Evolutionary conservation across 208 protist genomes (phyloP), one percentile per base, ranked within the genome.

Genomic region (Novymonas esmeraldas): DNA sequence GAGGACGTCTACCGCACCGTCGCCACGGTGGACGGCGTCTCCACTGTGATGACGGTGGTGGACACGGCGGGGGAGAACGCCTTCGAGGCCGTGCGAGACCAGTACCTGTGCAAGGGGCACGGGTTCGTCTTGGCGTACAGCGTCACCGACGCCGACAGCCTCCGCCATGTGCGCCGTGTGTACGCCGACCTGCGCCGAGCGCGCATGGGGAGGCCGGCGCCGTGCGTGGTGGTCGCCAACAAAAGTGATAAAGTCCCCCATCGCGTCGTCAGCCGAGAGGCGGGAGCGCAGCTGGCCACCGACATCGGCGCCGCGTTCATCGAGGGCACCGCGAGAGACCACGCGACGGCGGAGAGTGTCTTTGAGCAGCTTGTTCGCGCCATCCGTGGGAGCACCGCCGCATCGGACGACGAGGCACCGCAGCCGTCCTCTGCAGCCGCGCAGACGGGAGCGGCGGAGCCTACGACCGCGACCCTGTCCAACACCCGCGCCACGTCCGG

Each of bases 21-120:
- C 1, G 70, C 85, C 28, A 79, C 93, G 45, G 58, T 98, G 18
- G 93, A 97, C 59, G 61, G 38, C 45, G 73, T 84, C 51, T 84
- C 76, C 16, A 82, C 89, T 29, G 93, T 97, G 49, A 71, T 98
- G 20, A 92, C 95, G 56, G 95, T 98, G 52, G 89, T 90, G 60
- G 93, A 97, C 75, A 98, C 94, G 9, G 93, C 93, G 10, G 94
- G 94, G 3, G 92, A 98, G 70, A 96, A 98, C 64, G 81, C 89
- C 14, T 97, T 97, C 75, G 64, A 73, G n/a, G 71, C 78, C 0
- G 66, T 98, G 72, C 82, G 79, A 13, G 73, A 85, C 36, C 71
- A 76, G 31, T 82, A 87, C 51, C 56, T 89, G 31, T 44, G 57
- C 39, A 81, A 82, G 38, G 81, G 82, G 1, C 44, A 82, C 16